Conservation (phyloP, 495 filamentous ascomycete species). For the Parmelia sp. region DNA sequence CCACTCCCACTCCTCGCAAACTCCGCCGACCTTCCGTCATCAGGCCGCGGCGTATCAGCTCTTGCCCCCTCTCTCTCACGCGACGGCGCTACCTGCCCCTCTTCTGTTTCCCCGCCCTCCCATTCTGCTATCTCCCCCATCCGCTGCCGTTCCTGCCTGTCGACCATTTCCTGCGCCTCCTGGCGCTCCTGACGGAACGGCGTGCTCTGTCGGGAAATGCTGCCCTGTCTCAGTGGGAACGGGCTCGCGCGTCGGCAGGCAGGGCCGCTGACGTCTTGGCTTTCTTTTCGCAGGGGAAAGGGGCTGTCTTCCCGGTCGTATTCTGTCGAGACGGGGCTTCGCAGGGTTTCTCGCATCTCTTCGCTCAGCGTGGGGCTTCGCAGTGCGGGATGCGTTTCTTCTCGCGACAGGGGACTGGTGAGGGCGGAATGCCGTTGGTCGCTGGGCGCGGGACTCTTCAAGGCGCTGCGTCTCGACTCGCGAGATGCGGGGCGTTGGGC, state of each 20-base stretch:
- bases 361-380: not conserved
- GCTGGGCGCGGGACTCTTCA: not conserved
- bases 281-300: not conserved
- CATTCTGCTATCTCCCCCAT: not conserved
- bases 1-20: slow-evolving; percentile 13
- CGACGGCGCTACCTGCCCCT: not conserved
- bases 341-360: not conserved
- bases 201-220: not conserved
- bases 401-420: not conserved
- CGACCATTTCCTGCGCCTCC: not conserved
- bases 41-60: slow-evolving; percentile 12
- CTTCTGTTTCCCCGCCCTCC: not conserved
- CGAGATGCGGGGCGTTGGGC: not conserved
- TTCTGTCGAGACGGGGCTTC: not conserved
- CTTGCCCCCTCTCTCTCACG: not conserved
- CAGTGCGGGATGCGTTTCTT: not conserved
- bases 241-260: not conserved
- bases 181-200: not conserved
- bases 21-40: not conserved
- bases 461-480: not conserved
- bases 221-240: not conserved
- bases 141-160: not conserved
- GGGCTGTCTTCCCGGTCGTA: not conserved
- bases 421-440: not conserved
- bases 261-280: not conserved